A percentile compares a stretch with the other conserved stretches of the same genome.
These are phyloP conservation scores for Helotiales sp. DNA, from an alignment of 2,329 filamentous ascomycete genomes.

Conservation along the genomic window DNA sequence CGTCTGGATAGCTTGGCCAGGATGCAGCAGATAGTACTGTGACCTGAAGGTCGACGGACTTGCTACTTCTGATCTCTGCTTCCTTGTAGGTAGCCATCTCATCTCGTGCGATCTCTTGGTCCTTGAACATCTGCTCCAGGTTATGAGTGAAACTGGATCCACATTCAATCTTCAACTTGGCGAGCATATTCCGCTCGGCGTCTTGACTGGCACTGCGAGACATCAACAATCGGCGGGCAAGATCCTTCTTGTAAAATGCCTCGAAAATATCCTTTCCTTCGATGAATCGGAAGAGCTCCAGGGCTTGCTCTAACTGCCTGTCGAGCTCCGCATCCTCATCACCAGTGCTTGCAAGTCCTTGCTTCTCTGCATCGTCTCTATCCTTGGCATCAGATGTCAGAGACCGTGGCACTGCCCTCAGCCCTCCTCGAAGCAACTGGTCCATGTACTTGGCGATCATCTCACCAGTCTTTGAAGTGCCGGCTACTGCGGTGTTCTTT, in stretches of 20 bases:
- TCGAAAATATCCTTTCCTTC: conserved; percentile 98
- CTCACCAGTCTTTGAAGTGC: conserved; percentile 92
- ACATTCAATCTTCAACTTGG: conserved; percentile 90
- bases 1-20: conserved; percentile 90
- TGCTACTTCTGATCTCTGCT: conserved; percentile 55
- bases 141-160: conserved; percentile 95
- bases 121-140: conserved; percentile 98
- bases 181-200: conserved; percentile 93
- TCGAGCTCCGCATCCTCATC: conserved; percentile 95
- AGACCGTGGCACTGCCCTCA: conserved; percentile 78
- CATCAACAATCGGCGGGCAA: conserved; percentile 89
- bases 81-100: conserved; percentile 89
- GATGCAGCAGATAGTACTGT: conserved; percentile 89
- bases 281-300: conserved; percentile 96
- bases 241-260: conserved; percentile 98
- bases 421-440: conserved; percentile 81
- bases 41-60: conserved; percentile 75
- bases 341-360: conserved; percentile 68
- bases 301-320: conserved; percentile 85
- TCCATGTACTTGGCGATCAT: conserved; percentile 99
- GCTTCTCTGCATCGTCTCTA: conserved; percentile 60
- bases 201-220: conserved; percentile 91
- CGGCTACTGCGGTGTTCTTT: conserved; percentile 73
- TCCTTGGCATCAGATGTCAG: conserved; percentile 67
- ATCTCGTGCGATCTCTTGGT: conserved; percentile 90